phyloP scores from a whole-genome alignment of 2,329 filamentous ascomycete species.

The Diaporthe sp. region DNA sequence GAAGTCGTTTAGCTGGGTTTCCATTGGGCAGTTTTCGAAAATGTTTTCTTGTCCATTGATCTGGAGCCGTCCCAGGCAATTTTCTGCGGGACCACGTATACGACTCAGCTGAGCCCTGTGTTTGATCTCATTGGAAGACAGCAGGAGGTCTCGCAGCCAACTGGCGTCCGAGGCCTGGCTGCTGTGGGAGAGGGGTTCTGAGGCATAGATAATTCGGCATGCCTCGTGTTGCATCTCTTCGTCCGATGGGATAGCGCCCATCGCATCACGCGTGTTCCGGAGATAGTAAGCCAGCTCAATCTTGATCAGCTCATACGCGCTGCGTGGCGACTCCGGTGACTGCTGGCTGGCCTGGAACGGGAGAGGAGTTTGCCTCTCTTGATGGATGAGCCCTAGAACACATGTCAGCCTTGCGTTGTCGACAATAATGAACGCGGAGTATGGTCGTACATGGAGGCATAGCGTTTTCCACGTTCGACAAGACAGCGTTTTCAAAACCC shows the following conservation, averaged over 20 bases:
- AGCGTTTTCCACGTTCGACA: conserved; percentile 76
- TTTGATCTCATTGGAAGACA: conserved; percentile 60
- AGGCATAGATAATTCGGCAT: conserved; percentile 70
- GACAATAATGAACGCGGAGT: conserved; percentile 45
- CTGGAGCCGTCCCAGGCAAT: conserved; percentile 61
- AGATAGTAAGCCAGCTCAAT: conserved; percentile 69
- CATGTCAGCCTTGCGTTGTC: not conserved
- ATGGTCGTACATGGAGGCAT: conserved; percentile 73
- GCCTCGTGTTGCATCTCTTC: conserved; percentile 70
- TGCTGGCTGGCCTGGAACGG: conserved; percentile 65
- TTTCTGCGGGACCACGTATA: conserved; percentile 61
- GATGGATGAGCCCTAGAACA: conserved; percentile 71
- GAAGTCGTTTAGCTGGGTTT: conserved; percentile 67
- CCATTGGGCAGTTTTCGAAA: conserved; percentile 70
- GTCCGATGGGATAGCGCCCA: conserved; percentile 60
- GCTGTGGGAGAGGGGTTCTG: conserved; percentile 62
- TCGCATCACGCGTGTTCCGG: conserved; percentile 58
- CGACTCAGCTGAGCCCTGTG: conserved; percentile 64
- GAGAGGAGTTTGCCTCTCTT: conserved; percentile 70
- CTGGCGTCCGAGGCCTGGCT: conserved; percentile 55
- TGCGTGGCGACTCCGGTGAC: conserved; percentile 62
- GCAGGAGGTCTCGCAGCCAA: conserved; percentile 73
- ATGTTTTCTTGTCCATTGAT: conserved; percentile 72
- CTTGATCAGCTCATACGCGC: conserved; percentile 74
- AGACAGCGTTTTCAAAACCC: conserved; percentile 74